phyloP scores from a whole-genome alignment of 2,329 filamentous ascomycete species.

The Aspergillus glaucus region DNA sequence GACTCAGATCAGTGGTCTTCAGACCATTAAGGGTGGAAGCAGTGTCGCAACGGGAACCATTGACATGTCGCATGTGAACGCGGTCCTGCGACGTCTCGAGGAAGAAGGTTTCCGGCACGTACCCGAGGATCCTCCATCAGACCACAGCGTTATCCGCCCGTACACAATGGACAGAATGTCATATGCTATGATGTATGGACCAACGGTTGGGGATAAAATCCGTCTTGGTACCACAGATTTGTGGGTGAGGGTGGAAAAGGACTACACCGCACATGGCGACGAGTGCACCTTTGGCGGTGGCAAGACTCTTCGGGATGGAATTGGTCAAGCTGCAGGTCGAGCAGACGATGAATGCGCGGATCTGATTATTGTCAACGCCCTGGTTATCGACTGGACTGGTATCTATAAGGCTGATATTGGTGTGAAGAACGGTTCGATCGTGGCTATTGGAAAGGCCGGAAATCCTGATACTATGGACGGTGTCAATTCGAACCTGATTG shows the following conservation, averaged over 20 bases:
- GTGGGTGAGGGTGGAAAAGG: conserved; percentile 80
- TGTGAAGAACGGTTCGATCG: conserved; percentile 76
- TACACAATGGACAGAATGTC: conserved; percentile 65
- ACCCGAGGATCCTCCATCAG: conserved; percentile 52
- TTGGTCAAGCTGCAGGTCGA: conserved; percentile 79
- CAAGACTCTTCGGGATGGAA: conserved; percentile 82
- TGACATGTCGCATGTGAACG: conserved; percentile 54
- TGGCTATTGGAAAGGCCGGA: conserved; percentile 81
- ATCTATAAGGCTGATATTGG: conserved; percentile 94
- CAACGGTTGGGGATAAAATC: conserved; percentile 73
- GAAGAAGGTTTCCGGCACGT: conserved; percentile 68
- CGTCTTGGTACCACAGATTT: conserved; percentile 72
- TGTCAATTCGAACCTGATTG: conserved; percentile 65
- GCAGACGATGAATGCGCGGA: conserved; percentile 66
- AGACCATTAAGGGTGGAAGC: conserved; percentile 75
- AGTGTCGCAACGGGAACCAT: conserved; percentile 63
- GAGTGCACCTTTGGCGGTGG: conserved; percentile 90
- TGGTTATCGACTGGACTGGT: conserved; percentile 79
- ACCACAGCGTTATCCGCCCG: conserved; percentile 49
- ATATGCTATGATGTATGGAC: conserved; percentile 81
- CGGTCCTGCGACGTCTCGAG: conserved; percentile 60
- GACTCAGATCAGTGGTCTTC: conserved; percentile 73
- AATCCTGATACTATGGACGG: conserved; percentile 91
- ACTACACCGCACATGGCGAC: conserved; percentile 74
- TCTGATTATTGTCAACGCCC: conserved; percentile 74